A percentile compares a stretch with the other conserved stretches of the same genome.
phyloP scores from a whole-genome alignment of 441 rosid species.

The Aleurites moluccanus region DNA sequence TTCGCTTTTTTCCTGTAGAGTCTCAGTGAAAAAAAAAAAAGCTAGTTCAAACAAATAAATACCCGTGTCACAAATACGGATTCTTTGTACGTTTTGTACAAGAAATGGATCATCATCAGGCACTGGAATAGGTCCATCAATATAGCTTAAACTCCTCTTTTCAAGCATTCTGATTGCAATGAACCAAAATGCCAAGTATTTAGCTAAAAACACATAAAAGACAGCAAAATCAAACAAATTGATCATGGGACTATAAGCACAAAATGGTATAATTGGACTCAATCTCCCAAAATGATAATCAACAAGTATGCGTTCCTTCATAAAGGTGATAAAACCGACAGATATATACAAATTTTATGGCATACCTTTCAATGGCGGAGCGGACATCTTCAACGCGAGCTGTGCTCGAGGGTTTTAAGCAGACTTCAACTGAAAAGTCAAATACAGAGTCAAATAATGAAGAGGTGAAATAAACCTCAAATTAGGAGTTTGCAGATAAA shows the following conservation, averaged over 20 bases:
- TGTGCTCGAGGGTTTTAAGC: constrained; percentile 82
- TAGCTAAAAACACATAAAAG: background rate
- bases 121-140: constrained; percentile 74
- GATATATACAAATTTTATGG: background rate
- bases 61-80: constrained; percentile 83
- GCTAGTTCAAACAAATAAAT: constrained; percentile 8
- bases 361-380: constrained; percentile 67
- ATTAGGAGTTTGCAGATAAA: background rate
- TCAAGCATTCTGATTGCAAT: constrained; percentile 73
- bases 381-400: constrained; percentile 65
- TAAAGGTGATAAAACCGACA: background rate
- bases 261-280: background rate
- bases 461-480: background rate
- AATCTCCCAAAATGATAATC: background rate
- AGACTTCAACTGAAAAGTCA: constrained; percentile 67
- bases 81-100: constrained; percentile 63
- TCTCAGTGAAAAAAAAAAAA: background rate
- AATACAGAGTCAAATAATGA: background rate
- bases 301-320: background rate
- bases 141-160: constrained; percentile 80
- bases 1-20: background rate
- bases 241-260: background rate
- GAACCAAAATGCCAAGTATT: background rate
- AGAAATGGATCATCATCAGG: constrained; percentile 69
- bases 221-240: background rate